These are phyloP conservation scores for Pythium pectinolyticum DNA, from an alignment of 352 stramenopile genomes.

Conservation along the genomic window DNA sequence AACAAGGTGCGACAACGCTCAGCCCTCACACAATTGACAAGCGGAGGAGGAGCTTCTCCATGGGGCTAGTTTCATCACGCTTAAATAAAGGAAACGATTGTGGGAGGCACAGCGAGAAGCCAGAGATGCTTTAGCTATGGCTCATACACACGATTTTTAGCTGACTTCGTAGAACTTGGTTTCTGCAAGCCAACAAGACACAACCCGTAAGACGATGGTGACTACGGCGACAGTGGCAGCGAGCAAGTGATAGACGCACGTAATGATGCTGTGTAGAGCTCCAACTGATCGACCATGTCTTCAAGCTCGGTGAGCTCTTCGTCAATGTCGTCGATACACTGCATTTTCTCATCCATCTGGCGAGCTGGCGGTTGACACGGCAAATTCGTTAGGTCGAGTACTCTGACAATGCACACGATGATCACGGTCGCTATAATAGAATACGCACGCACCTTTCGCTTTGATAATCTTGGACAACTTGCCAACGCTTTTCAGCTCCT, in stretches of 20 bases:
- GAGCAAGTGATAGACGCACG: conserved; percentile 37
- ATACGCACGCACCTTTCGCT: conserved; percentile 47
- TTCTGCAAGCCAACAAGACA: conserved; percentile 36
- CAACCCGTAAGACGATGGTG: not conserved
- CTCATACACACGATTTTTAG: too few relatives aligned
- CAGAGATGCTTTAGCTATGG: too few relatives aligned
- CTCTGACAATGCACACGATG: too few relatives aligned
- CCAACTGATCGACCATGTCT: conserved; percentile 87
- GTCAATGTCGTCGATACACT: conserved; percentile 79
- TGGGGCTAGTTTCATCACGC: too few relatives aligned
- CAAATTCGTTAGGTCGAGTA: too few relatives aligned
- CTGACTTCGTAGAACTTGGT: conserved; percentile 72
- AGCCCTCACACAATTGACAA: too few relatives aligned
- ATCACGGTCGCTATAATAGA: not conserved
- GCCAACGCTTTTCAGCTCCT: conserved; percentile 54
- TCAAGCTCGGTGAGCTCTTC: conserved; percentile 84
- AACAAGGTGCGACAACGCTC: too few relatives aligned
- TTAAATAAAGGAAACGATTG: too few relatives aligned
- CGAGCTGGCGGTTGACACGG: conserved; percentile 26
- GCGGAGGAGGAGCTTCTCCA: too few relatives aligned
- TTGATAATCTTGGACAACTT: conserved; percentile 72
- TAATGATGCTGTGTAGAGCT: conserved; percentile 72
- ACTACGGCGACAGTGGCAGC: not conserved
- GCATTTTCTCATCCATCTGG: conserved; percentile 73
- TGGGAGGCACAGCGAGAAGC: too few relatives aligned